Base-by-base conservation (phyloP, 2,329 filamentous ascomycete species). In the Sporothrix euskadiensis region DNA sequence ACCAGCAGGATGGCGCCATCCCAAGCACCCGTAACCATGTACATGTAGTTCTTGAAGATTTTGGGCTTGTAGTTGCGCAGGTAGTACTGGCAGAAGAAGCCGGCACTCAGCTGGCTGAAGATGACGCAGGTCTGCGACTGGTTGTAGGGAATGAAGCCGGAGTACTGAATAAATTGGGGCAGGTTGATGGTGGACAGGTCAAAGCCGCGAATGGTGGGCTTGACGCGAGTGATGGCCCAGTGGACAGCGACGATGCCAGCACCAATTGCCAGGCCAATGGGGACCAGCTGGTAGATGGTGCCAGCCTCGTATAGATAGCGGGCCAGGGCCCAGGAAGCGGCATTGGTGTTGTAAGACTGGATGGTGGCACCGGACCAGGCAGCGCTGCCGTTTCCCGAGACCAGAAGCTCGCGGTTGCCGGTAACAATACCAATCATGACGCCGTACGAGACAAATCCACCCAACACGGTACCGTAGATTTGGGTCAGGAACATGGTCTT, bases 401-500 rank as follows among this genome's bases (percentile, higher is more conserved):
- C 75, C 1, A 88, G 83, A 1, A 88, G 80, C 0, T 82, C 85
- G n/a, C 83, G 82, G 71, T 88, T 85, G 49, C 79, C 79, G 4
- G 77, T 81, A 0, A 88, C 85, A 54, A 89, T 88, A 14, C 83
- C 83, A 22, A 83, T 84, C 87, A 89, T 88, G 72, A 77, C 76
- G 32, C 63, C 76, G 71, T 76, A 76, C 69, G 87, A 87, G 77
- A 88, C 77, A 69, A 84, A 85, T 0, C 83, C 86, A 8, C 87
- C 87, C 0, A 89, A 80, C 0, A 88, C 76, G 0, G 86, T 88
- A 19, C 86, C 87, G 75, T 86, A 88, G 4, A 88, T 81, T 47
- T 89, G 87, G 0, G 86, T 88, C 5, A 84, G 76, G 75, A 89
- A 88, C 86, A 88, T 88, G 69, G 83, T 78, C 0, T 85, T 83